phyloP scores from a whole-genome alignment of 768 basidiomycete species.

The Daedaleopsis sinensis region DNA sequence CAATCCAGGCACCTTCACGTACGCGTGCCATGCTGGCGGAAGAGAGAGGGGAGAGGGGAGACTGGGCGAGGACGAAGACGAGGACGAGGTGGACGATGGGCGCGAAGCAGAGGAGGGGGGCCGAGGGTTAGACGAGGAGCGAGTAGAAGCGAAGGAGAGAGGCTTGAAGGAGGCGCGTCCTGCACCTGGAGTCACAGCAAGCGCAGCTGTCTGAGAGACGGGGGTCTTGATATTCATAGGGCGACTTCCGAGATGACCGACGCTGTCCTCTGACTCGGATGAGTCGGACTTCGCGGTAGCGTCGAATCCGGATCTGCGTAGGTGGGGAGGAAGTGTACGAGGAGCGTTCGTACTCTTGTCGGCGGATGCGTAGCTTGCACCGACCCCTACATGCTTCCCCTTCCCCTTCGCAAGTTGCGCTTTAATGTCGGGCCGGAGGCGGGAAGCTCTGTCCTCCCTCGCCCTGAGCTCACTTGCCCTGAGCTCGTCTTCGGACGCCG shows the following conservation, averaged over 20 bases:
- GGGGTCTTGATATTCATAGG: too few species aligned
- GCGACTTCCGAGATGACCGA: too few species aligned
- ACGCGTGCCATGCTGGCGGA: conserved; percentile 2
- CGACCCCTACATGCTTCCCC: not conserved
- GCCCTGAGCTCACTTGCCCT: not conserved
- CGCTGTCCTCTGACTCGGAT: not conserved
- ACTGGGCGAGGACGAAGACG: not conserved
- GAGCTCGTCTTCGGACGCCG: not conserved
- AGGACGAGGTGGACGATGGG: too few species aligned
- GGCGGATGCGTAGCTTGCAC: not conserved
- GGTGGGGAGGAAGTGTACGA: not conserved
- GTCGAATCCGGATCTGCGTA: not conserved
- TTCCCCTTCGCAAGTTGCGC: not conserved
- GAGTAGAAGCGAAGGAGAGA: too few species aligned
- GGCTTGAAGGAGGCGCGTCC: too few species aligned
- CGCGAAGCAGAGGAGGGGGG: too few species aligned
- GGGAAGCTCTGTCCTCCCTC: not conserved
- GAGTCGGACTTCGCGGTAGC: not conserved
- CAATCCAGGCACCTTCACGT: not conserved
- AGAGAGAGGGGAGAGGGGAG: not conserved
- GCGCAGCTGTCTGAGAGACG: not conserved
- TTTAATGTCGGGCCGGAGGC: not conserved
- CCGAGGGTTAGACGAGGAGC: too few species aligned
- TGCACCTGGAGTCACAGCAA: too few species aligned
- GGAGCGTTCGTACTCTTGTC: not conserved